Evolutionary conservation across 2,329 filamentous ascomycete genomes (phyloP), one percentile per base, ranked within the genome.

Genomic region (Penicillium sp.): DNA sequence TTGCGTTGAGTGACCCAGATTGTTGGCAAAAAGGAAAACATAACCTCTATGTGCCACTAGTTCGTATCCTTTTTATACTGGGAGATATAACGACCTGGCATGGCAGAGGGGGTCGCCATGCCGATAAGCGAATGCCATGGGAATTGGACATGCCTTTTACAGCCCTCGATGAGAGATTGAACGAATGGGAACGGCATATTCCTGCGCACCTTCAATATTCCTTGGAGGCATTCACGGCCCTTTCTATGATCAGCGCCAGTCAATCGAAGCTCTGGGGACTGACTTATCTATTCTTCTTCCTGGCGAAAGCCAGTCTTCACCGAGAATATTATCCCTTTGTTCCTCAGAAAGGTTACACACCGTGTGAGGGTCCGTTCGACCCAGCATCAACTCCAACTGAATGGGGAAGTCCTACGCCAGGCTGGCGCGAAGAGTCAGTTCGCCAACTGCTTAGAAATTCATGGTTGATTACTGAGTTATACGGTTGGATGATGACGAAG

Each of bases 51-150:
- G 34, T 55, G n/a, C 14, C n/a, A 5, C 42, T 55, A 5, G 7
- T 45, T 17, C 31, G 53, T 8, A 47, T 55, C 17, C 28, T 55
- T 14, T 28, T 38, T 0, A 55, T 55, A 14, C n/a, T 55, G 28
- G 53, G 53, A 11, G 53, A 45, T 10, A 55, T 55, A 31, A 55
- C 43, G 5, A 28, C 12, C 7, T 55, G 53, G 53, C 53, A 55
- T 25, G 53, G 53, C 10, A 20, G 53, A 28, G 53, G 53, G 17
- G 53, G 53, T 22, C 53, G 53, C 11, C 43, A 55, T 48, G n/a
- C 34, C 8, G 41, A 55, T n/a, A 3, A 35, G 7, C 17, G 31
- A 14, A 34, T 17, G 17, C 53, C 53, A 8, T 55, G 53, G 53
- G 37, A 39, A 47, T 14, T 2, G 20, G 53, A 43, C 8, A 55